Percentiles rank a stretch among this genome's conserved stretches.
Conservation (phyloP, 139 green algal genomes). For the Picochlorum sp. region DNA sequence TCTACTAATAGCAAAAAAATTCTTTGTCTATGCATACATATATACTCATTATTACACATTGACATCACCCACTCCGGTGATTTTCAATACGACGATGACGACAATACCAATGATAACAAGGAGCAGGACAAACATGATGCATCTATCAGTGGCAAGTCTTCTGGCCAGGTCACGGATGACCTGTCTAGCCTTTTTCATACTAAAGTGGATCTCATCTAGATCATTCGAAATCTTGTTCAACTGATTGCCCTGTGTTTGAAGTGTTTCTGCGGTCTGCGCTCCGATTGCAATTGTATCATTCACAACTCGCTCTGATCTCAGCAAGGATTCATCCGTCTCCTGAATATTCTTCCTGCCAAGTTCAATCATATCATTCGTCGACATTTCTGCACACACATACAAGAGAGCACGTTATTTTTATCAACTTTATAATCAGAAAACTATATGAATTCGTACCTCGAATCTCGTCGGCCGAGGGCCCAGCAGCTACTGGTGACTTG, state of each 20-base stretch:
- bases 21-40: neutral
- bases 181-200: conserved; percentile 72
- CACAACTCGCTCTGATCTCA: conserved; percentile 54
- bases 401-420: neutral
- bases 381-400: conserved; percentile 48
- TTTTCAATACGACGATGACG: conserved; percentile 52
- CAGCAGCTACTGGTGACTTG: neutral
- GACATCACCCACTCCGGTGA: neutral
- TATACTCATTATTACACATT: conserved; percentile 3
- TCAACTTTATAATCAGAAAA: neutral
- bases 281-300: conserved; percentile 74
- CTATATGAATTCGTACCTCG: neutral
- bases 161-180: conserved; percentile 76
- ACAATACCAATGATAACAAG: conserved; percentile 57
- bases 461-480: conserved; percentile 8
- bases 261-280: conserved; percentile 62
- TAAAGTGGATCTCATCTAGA: conserved; percentile 85
- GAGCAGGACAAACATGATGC: conserved; percentile 68
- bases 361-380: conserved; percentile 61
- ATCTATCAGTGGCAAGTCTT: conserved; percentile 81
- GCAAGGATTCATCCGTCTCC: conserved; percentile 59
- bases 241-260: conserved; percentile 69
- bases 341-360: conserved; percentile 60
- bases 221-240: conserved; percentile 65
- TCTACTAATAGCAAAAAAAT: too few relatives aligned